Conservation (phyloP, 2,329 filamentous ascomycete genomes). For the Ilyonectria mors-panacis region DNA sequence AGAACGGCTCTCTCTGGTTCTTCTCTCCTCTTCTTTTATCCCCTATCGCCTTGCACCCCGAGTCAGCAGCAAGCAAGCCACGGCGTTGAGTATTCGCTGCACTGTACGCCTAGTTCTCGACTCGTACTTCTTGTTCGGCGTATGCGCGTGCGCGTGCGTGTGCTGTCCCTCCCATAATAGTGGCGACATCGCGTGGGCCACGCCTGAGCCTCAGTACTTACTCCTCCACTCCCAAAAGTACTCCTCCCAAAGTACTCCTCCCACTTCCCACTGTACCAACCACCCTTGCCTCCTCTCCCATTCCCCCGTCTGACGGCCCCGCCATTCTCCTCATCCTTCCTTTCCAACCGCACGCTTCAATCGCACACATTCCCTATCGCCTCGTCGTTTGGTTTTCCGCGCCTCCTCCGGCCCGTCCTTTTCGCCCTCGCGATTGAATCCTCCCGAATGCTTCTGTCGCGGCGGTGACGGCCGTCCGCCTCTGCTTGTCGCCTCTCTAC, state of each 20-base stretch:
- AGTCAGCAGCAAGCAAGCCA: neutral
- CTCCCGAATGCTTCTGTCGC: constrained; percentile 45
- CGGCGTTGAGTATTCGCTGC: neutral
- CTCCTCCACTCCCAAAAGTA: constrained; percentile 23
- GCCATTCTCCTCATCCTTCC: constrained; percentile 16
- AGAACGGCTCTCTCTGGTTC: neutral
- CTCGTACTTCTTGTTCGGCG: neutral
- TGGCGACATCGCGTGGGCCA: constrained; percentile 43
- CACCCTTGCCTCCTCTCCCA: constrained; percentile 33
- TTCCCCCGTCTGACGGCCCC: constrained; percentile 31
- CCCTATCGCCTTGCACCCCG: neutral
- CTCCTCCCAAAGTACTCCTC: constrained; percentile 36
- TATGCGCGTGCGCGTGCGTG: neutral
- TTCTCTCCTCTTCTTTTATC: neutral
- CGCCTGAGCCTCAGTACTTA: constrained; percentile 23
- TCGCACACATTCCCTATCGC: constrained; percentile 15
- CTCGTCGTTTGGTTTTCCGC: constrained; percentile 1
- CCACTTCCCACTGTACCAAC: constrained; percentile 20
- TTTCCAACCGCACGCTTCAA: constrained; percentile 18
- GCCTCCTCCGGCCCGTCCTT: constrained; percentile 24
- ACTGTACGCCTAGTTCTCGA: neutral
- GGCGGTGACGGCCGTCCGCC: constrained; percentile 49
- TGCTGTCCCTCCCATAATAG: constrained; percentile 15
- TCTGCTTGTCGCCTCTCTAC: constrained; percentile 11
- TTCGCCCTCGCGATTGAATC: constrained; percentile 44